Evolutionary conservation across 495 filamentous ascomycete genomes (phyloP), one percentile per base, ranked within the genome.

Genomic region (Stereocaulon alpinum): DNA sequence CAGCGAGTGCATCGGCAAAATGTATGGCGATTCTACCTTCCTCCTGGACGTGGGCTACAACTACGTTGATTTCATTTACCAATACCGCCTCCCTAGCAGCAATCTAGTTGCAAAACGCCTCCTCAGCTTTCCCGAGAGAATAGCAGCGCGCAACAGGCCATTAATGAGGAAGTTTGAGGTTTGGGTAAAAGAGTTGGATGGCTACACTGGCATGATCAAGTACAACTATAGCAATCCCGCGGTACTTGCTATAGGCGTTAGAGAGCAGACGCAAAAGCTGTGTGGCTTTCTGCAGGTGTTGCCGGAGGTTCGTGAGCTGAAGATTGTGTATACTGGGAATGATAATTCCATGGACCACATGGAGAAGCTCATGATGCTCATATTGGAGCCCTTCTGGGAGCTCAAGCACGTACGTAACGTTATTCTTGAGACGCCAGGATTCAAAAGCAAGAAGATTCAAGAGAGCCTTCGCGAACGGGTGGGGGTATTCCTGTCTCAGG

Each of bases 1-100:
- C 67, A 64, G 64, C 22, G 80, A 82, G 64, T 72, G 73, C n/a
- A 61, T 72, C 18, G 63, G 69, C 22, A 14, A 77, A 1, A 65
- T 82, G 24, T 82, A 82, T 65, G 65, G 67, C 15, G 61, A 62
- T 29, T 73, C 75, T 61, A 71, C 69, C 9, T 81, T 82, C 67
- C 69, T 72, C 62, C 76, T 82, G 64, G 73, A 72, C 40, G 66
- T 69, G 56, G 67, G 76, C 61, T 68, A 80, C 57, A 78, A 80
- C 59, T 74, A 78, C 29, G 67, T 77, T 17, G 32, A 58, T 40
- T 75, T 73, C 41, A 59, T 66, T 7, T 72, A 66, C 52, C 66
- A 66, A n/a, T 76, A 67, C 65, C 41, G 68, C n/a, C 55, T 70
- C 4, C 62, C 68, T 3, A 43, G 24, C 5, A 52, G 27, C n/a